A percentile compares a stretch with the other conserved stretches of the same genome.
Evolutionary conservation across 106 monocot species (phyloP).

Genomic region (Apostasia shenzhenica): DNA sequence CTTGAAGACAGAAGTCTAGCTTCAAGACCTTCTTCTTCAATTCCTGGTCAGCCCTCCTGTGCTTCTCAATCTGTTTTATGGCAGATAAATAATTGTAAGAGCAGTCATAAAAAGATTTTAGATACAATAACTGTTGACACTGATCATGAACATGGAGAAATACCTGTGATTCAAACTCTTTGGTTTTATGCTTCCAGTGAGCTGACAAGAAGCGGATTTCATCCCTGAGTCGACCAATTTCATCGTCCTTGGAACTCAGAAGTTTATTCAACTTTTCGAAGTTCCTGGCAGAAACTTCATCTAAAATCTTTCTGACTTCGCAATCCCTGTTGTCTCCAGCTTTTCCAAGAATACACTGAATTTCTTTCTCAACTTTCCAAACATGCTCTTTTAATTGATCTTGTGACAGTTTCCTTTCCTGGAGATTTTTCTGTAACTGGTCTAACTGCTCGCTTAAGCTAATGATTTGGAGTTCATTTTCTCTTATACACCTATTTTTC

Average conservation of each 20-base stretch:
- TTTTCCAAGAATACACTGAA: constrained; percentile 49
- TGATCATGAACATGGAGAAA: neutral
- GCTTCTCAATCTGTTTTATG: constrained; percentile 62
- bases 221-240: constrained; percentile 72
- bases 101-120: neutral
- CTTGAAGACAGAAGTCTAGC: constrained; percentile 91
- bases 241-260: constrained; percentile 63
- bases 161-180: constrained; percentile 75
- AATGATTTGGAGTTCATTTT: constrained; percentile 61
- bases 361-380: constrained; percentile 62
- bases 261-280: constrained; percentile 54
- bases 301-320: constrained; percentile 48
- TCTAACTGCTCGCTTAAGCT: constrained; percentile 63
- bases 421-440: constrained; percentile 67
- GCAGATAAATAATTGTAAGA: neutral
- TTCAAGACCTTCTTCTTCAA: constrained; percentile 87
- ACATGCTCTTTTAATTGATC: constrained; percentile 77
- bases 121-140: neutral
- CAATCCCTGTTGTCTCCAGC: constrained; percentile 44
- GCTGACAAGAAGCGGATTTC: constrained; percentile 78
- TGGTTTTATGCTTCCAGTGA: constrained; percentile 81
- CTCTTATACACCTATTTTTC: constrained; percentile 54
- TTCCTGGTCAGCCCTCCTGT: constrained; percentile 72
- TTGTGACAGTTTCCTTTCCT: constrained; percentile 70
- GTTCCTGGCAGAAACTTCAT: constrained; percentile 68